Evolutionary conservation across 106 monocot species (phyloP), one percentile per base, ranked within the genome.

Genomic region (Cymbidium sinense): DNA sequence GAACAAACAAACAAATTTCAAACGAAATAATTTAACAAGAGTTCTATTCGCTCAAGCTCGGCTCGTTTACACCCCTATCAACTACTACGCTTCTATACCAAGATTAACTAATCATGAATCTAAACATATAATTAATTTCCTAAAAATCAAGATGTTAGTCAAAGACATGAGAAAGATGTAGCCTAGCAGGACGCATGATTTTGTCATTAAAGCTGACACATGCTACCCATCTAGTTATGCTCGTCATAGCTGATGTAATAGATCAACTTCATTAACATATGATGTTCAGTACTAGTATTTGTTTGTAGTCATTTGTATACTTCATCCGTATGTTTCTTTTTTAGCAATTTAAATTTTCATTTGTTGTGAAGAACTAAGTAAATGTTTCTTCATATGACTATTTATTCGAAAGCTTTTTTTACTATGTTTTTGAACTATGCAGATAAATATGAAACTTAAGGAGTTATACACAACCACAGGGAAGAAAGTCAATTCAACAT

Each of bases 401-500:
- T 33, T 17, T 10, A 34, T 33, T 17, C 5, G 69, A 31, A 31
- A 31, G 13, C 12, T 34, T 71, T 19, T 37, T 71, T 71, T 71
- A 36, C 5, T 71, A 35, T 37, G 34, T 39, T 35, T 71, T 71
- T 74, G 43, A 47, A 44, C 27, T 44, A 43, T 74, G 27, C 74
- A 74, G 74, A 74, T 74, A 28, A 28, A 74, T 74, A 44, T 21
- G 8, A 43, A 43, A 27, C 15, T 36, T 34, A 74, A 74, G 43
- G 74, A 74, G 17, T 11, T 74, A 44, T 20, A 2, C 13, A 47
- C 44, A 74, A 35, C n/a, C 11, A 12, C 18, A 44, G 27, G 28
- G 10, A 44, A 74, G 74, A 44, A 74, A 74, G 36, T 74, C 41
- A 74, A 74, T 74, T 18, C 74, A 43, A 44, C 21, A 44, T 74